Conservation (phyloP, 78 protist species). For the Dictyostelium purpureum region DNA sequence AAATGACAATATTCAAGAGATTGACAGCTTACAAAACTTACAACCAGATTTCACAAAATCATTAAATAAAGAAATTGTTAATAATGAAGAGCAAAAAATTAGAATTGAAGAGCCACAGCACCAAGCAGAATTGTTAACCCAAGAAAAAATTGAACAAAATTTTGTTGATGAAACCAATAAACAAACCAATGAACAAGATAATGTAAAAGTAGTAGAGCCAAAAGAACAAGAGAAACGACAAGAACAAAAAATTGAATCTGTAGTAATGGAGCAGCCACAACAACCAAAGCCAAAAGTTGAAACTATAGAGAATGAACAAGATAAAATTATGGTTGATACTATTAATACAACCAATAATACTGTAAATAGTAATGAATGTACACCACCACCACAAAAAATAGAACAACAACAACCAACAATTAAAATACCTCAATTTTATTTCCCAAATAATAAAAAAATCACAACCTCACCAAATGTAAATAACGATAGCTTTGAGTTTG, state of each 20-base stretch:
- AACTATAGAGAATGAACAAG: too few relatives aligned
- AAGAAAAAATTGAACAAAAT: too few relatives aligned
- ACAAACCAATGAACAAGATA: not conserved
- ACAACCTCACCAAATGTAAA: not conserved
- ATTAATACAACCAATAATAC: not conserved
- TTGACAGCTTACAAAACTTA: too few relatives aligned
- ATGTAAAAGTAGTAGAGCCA: not conserved
- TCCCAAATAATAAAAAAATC: not conserved
- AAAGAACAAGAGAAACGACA: not conserved
- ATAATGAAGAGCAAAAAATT: too few relatives aligned
- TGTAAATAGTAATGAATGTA: too few relatives aligned
- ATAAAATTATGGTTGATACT: not conserved
- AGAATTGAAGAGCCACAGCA: too few relatives aligned
- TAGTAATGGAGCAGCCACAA: not conserved
- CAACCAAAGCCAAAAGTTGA: not conserved
- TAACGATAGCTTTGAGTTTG: not conserved
- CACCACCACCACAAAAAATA: not conserved
- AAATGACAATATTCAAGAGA: not conserved
- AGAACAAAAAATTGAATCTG: not conserved
- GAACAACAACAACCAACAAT: slow-evolving; percentile 1
- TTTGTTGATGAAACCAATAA: not conserved
- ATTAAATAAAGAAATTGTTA: too few relatives aligned
- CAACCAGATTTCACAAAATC: too few relatives aligned
- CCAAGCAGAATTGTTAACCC: too few relatives aligned
- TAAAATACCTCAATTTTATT: slow-evolving; percentile 47